Base-by-base conservation (phyloP, 179 eudicot species). In the Beta lomatogona region DNA sequence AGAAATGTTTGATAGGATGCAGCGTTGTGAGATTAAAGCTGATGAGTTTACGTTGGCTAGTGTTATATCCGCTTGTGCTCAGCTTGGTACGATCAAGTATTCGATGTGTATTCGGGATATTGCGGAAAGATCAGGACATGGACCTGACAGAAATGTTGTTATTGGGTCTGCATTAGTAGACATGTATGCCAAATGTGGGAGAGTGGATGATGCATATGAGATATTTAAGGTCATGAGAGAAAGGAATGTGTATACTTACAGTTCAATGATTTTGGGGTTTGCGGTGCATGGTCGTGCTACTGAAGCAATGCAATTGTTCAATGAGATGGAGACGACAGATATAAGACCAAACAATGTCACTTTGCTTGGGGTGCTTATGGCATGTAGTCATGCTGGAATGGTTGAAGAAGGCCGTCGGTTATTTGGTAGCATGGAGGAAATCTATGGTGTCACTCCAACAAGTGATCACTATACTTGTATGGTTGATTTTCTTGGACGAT, bases 81-180 rank as follows among this genome's bases (percentile, higher is more conserved):
- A 92, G 82, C 82, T 91, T 53, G 97, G 98, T 19, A 86, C 89
- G 0, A 60, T 76, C 46, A 86, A 86, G 78, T 85, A 88, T 57
- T 92, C 92, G 0, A 80, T 54, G 45, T 80, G 93, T 87, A 88
- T 92, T 28, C 65, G 83, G 59, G 87, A 86, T 65, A 81, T 94
- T 75, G 93, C 94, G n/a, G 90, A 87, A 71, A 85, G 72, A 28
- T 85, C 86, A 9, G 93, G 95, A 4, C 74, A 83, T 73, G 88
- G 86, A 65, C 89, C 90, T 25, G 78, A 69, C 10, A 68, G 82
- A 63, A 86, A 88, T 82, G 91, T 89, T 15, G 84, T 88, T 48
- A 81, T 94, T 58, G 98, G 97, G 74, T 91, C 97, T 19, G 91
- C 97, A 2, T 79, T 93, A 79, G 85, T 94, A n/a, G 93, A 93